Conservation (phyloP, 441 rosid genomes). For the Bruguiera hainesii region DNA sequence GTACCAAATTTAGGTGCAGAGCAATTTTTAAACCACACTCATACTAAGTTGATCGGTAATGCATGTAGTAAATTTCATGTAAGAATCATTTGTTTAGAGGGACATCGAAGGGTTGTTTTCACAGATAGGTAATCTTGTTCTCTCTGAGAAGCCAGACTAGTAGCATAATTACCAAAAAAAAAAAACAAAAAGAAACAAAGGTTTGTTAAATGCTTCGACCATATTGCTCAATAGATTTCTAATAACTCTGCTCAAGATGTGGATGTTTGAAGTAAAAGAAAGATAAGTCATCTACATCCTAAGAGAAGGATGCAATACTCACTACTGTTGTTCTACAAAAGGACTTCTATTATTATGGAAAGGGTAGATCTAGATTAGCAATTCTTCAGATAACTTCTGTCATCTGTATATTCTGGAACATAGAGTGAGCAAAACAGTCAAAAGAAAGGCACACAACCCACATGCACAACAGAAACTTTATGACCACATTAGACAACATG, state of each 20-base stretch:
- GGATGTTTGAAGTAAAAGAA: neutral
- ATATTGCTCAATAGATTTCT: neutral
- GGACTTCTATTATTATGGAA: neutral
- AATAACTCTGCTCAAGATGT: neutral
- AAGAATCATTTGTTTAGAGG: neutral
- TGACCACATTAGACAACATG: too few relatives aligned
- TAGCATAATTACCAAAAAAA: too few relatives aligned
- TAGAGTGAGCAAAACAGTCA: neutral
- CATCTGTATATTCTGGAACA: neutral
- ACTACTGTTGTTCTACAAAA: neutral
- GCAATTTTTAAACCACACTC: neutral
- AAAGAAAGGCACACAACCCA: neutral
- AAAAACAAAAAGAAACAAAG: too few relatives aligned
- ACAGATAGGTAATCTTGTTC: neutral
- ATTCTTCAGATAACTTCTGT: neutral
- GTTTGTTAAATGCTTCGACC: neutral
- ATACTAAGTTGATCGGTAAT: neutral
- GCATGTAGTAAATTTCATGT: neutral
- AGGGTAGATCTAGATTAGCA: neutral
- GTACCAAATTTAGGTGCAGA: too few relatives aligned
- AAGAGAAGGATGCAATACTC: too few relatives aligned
- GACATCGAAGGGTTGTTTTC: neutral
- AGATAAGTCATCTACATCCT: neutral
- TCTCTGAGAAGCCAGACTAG: neutral
- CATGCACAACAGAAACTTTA: too few relatives aligned